Evolutionary conservation across 2,329 filamentous ascomycete genomes (phyloP), one percentile per base, ranked within the genome.

Genomic region (Verticillium zaregamsianum): DNA sequence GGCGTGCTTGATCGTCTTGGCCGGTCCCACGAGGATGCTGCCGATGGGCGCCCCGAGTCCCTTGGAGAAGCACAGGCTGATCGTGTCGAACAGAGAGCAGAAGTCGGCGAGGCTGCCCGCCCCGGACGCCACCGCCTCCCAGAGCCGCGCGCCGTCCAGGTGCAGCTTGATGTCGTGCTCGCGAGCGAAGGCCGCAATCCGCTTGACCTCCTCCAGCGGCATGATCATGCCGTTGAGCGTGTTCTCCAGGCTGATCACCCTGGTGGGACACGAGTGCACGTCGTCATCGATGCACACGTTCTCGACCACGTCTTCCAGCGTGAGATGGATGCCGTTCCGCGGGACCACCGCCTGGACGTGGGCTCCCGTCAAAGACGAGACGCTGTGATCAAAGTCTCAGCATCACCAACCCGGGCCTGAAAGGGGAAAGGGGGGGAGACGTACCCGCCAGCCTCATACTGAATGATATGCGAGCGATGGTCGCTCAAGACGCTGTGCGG

Each of bases 401-500:
- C 92, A 52, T 28, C 3, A 6, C 56, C 79, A 33, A 28, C 7
- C 28, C 7, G 12, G 2, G 25, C 9, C 7, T 55, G 54, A 25
- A 3, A 3, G 15, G 14, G 54, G 11, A 14, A n/a, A 33, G 5
- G n/a, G 8, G 39, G 5, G 31, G 62, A 14, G 5, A 72, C 79
- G 65, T 68, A 82, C 79, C 89, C 86, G 63, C 86, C 86, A 12
- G 85, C 85, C 69, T 89, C 86, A 65, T 83, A 87, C 49, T 87
- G 81, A 62, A 91, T 79, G 62, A 97, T 90, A 72, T 97, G 94
- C 5, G 87, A 85, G 37, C 92, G 85, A 65, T 88, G 80, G 72
- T 97, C 93, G 68, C 90, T 92, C 9, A 97, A 78, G 5, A 97
- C 85, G 8, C 85, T 85, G 72, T 96, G 87, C 0, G 94, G 94